Percentiles rank a stretch among this genome's conserved stretches.
Evolutionary conservation across 2,329 filamentous ascomycete species (phyloP).

Genomic region (Dryadomyces sulphureus): DNA sequence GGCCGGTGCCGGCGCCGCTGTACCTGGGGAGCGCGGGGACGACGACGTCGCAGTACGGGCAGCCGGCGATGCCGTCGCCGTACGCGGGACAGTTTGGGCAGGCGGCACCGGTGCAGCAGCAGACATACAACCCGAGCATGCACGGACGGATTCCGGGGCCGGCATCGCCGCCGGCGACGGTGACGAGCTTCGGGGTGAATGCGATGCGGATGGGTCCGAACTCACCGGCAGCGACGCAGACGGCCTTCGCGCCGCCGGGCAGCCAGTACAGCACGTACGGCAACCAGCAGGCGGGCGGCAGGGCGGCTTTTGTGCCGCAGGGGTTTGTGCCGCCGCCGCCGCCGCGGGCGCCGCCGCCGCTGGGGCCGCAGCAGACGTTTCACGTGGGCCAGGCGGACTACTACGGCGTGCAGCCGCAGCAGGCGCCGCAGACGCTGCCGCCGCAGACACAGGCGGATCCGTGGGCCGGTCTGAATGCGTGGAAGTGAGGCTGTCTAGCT

Average conservation of each 20-base stretch:
- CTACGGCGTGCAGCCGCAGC: conserved; percentile 18
- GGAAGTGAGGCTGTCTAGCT: too few relatives aligned
- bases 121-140: conserved; percentile 41
- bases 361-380: conserved; percentile 48
- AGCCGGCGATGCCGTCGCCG: conserved; percentile 21
- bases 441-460: conserved; percentile 29
- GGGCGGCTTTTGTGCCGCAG: conserved; percentile 31
- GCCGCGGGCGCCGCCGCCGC: conserved; percentile 45
- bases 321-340: conserved; percentile 50
- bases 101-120: conserved; percentile 26
- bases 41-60: conserved; percentile 30
- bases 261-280: conserved; percentile 33
- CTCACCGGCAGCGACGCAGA: conserved; percentile 50
- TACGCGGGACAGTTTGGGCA: conserved; percentile 25
- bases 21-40: conserved; percentile 18
- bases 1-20: conserved; percentile 20
- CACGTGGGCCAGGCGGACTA: conserved; percentile 27
- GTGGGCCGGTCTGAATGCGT: conserved; percentile 37
- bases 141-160: conserved; percentile 43
- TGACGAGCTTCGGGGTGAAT: conserved; percentile 21
- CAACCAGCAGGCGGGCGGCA: conserved; percentile 25
- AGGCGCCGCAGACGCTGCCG: conserved; percentile 17
- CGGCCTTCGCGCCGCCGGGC: conserved; percentile 31
- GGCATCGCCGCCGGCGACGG: conserved; percentile 26
- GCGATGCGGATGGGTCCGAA: conserved; percentile 20